Conservation (phyloP, 2,329 filamentous ascomycete species). For the Cordyceps cateniannulata region DNA sequence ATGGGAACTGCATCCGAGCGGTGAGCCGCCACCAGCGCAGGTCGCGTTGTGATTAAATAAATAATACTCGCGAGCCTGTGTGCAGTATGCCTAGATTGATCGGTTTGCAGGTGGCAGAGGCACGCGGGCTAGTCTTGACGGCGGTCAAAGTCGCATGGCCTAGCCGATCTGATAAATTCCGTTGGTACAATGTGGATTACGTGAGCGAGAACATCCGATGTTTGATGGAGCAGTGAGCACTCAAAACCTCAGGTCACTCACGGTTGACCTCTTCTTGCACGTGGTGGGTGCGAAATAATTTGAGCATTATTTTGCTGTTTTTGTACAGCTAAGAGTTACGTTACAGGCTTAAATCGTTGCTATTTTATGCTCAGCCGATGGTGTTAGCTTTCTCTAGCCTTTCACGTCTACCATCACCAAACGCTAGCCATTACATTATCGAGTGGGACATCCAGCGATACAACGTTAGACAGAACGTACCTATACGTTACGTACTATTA, state of each 20-base stretch:
- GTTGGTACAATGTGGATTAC: constrained; percentile 4
- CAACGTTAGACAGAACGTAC: too few relatives aligned
- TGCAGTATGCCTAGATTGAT: neutral
- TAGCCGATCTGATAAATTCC: constrained; percentile 16
- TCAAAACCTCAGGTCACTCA: too few relatives aligned
- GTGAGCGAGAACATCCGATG: neutral
- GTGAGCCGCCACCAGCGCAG: constrained; percentile 4
- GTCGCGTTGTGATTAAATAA: neutral
- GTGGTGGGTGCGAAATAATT: neutral
- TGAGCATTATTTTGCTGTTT: too few relatives aligned
- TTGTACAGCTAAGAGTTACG: too few relatives aligned
- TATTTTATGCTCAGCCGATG: too few relatives aligned
- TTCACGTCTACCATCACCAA: too few relatives aligned
- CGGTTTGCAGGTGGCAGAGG: neutral
- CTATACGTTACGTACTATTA: too few relatives aligned
- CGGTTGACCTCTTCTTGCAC: too few relatives aligned
- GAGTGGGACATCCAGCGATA: too few relatives aligned
- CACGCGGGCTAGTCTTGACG: neutral
- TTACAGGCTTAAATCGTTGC: too few relatives aligned
- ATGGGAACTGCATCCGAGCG: constrained; percentile 8
- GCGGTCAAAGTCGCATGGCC: constrained; percentile 13
- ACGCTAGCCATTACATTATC: too few relatives aligned
- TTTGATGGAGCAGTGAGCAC: neutral
- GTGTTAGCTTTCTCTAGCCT: too few relatives aligned
- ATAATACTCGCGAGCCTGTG: neutral